Conservation (phyloP, 768 basidiomycete genomes). For the Boletellus ananiceps region DNA sequence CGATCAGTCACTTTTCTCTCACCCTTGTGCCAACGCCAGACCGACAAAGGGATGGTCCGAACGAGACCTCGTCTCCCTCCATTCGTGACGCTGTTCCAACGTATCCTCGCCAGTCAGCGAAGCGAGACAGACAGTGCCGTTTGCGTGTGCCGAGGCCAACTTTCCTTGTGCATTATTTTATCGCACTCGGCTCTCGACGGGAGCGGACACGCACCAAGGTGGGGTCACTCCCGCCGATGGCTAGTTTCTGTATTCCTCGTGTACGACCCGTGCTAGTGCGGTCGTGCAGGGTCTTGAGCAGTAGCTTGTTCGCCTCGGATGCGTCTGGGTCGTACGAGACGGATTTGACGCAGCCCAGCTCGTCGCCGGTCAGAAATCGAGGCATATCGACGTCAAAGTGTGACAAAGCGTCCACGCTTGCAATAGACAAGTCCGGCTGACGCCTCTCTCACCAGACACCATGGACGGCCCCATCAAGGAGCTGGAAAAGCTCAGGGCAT, state of each 20-base stretch:
- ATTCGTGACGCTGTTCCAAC: slow-evolving; percentile 41
- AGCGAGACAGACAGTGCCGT: slow-evolving; percentile 50
- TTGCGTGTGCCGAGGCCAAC: slow-evolving; percentile 61
- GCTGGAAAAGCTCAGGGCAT: slow-evolving; percentile 68
- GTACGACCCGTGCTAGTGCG: slow-evolving; percentile 31
- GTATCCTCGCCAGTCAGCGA: slow-evolving; percentile 39
- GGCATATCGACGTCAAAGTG: slow-evolving; percentile 41
- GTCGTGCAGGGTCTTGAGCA: slow-evolving; percentile 33
- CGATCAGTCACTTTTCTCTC: not conserved
- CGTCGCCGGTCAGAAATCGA: slow-evolving; percentile 72
- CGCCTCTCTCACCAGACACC: slow-evolving; percentile 3
- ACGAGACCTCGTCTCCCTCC: slow-evolving; percentile 63
- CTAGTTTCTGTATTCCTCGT: slow-evolving; percentile 38
- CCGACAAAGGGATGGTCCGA: slow-evolving; percentile 57
- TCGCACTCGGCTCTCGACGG: slow-evolving; percentile 11
- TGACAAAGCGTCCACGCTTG: slow-evolving; percentile 10
- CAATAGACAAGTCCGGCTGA: not conserved
- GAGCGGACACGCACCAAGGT: slow-evolving; percentile 36
- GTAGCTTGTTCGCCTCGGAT: slow-evolving; percentile 32
- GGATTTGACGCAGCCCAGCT: slow-evolving; percentile 70
- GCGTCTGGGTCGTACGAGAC: slow-evolving; percentile 37
- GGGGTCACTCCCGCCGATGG: slow-evolving; percentile 27
- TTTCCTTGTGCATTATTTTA: slow-evolving; percentile 41
- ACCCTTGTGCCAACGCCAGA: slow-evolving; percentile 49
- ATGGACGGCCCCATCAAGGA: slow-evolving; percentile 82